Evolutionary conservation across 345 rosid genomes (phyloP), one percentile per base, ranked within the genome.

Genomic region (Eucalyptus cladocalyx): DNA sequence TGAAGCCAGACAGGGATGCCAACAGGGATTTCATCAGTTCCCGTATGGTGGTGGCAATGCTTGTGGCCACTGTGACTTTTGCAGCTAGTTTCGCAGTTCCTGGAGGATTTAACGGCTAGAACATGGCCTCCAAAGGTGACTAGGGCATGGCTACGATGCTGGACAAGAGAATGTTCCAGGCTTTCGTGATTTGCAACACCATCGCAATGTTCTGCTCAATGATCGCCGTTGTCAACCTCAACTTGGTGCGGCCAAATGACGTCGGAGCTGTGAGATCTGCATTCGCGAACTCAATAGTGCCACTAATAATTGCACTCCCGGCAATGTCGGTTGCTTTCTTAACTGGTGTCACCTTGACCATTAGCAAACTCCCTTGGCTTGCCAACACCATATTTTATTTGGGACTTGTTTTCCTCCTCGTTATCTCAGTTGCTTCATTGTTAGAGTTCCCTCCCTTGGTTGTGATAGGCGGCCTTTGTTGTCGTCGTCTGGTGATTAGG

Each of bases 391-490:
- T 65, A 65, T 50, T 50, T 50, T 50, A 15, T 15, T 50, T 15
- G 18, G 53, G 53, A 50, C 18, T 50, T 50, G 53, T 53, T 65
- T 65, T 65, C 37, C 37, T 65, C 37, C 72, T 65, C 37, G 0
- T 65, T 65, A 14, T n/a, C 37, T 65, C 37, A n/a, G 5, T 17
- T 15, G 18, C 5, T n/a, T 6, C 17, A 65, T 65, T 65, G 18
- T 65, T 30, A 6, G 0, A 28, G 72, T 65, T 14, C 17, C 3
- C 37, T 7, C 0, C 0, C 34, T 2, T 30, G 3, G 5, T 65
- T 30, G 0, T 3, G 0, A 17, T 51, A 6, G 21, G 8, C 54
- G 8, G 21, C 54, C 0, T 3, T 51, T 51, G 4, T 51, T 0
- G 54, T 17, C 54, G 54, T 51, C 54, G 54, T 17, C 54, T 17